Conservation (phyloP, 2,329 filamentous ascomycete species). For the Hymenoscyphus infarciens region DNA sequence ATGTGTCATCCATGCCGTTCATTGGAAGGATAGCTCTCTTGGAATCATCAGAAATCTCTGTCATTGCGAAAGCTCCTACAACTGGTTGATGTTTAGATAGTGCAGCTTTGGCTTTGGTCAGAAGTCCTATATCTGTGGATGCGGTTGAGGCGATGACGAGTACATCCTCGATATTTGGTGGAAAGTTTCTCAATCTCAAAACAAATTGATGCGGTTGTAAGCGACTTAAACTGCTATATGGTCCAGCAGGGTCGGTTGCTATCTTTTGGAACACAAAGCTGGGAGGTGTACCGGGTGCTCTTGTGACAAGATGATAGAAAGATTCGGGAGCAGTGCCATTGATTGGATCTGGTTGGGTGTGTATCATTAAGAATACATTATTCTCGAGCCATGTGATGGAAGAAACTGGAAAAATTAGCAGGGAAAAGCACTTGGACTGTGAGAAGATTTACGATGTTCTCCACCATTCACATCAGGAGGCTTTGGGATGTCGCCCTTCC, state of each 20-base stretch:
- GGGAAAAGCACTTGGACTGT: not conserved
- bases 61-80: slow-evolving; percentile 68
- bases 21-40: slow-evolving; percentile 73
- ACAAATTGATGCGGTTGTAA: slow-evolving; percentile 73
- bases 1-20: slow-evolving; percentile 66
- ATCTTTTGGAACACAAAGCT: slow-evolving; percentile 72
- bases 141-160: slow-evolving; percentile 80
- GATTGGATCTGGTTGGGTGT: slow-evolving; percentile 63
- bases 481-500: slow-evolving; percentile 74
- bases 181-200: slow-evolving; percentile 73
- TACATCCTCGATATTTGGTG: slow-evolving; percentile 74
- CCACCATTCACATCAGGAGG: slow-evolving; percentile 63
- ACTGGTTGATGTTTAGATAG: slow-evolving; percentile 59
- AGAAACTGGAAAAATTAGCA: slow-evolving; percentile 54
- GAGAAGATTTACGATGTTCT: slow-evolving; percentile 58
- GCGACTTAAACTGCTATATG: slow-evolving; percentile 59
- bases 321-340: slow-evolving; percentile 53
- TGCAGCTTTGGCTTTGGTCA: slow-evolving; percentile 69
- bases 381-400: slow-evolving; percentile 87
- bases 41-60: slow-evolving; percentile 68
- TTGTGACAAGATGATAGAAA: slow-evolving; percentile 75
- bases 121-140: slow-evolving; percentile 71
- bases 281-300: slow-evolving; percentile 48
- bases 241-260: slow-evolving; percentile 65
- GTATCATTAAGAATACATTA: slow-evolving; percentile 74